Evolutionary conservation across 2,329 filamentous ascomycete species (phyloP), one percentile per base, ranked within the genome.

Genomic region (Microascus cirrosus): DNA sequence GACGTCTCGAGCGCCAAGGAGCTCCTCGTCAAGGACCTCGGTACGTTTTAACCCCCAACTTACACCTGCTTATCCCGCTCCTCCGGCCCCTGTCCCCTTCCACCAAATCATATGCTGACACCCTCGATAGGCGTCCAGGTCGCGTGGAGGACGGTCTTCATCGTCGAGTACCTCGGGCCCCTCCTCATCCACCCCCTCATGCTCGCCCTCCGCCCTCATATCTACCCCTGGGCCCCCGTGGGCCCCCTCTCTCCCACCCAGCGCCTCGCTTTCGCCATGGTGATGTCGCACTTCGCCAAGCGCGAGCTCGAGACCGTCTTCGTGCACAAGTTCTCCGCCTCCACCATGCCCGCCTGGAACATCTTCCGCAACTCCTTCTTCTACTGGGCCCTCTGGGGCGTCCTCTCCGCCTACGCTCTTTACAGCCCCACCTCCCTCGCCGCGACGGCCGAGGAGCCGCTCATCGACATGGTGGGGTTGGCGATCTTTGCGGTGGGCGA

Each of bases 361-460:
- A 90, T 99, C 69, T 87, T 96, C 82, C 94, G 93, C 74, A 99
- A 99, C 80, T 90, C 86, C 63, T 83, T 82, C 63, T 93, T 96
- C 77, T 99, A 99, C 82, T 99, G 94, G 94, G 67, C 86, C 36
- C 73, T 93, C 58, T 86, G 87, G 4, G 94, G 94, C 54, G 68
- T 91, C 28, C 82, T 94, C 66, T 84, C 93, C 66, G 90, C 90
- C 52, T 87, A 87, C 74, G 92, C 87, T 78, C 82, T 94, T 65
- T 97, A 97, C 76, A 79, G 82, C 12, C 92, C 92, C 6, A 81
- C 75, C 62, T 85, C 87, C 4, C 78, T 83, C 18, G 82, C 90
- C 1, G 85, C 88, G 32, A 75, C 73, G 18, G 72, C 76, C 22
- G 68, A 74, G 54, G 63, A 73, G 57, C 73, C 74, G 2, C 62